A percentile compares a stretch with the other conserved stretches of the same genome.
These are phyloP conservation scores for Chlorociboria aeruginascens DNA, from an alignment of 495 filamentous ascomycete species.

Conservation along the genomic window DNA sequence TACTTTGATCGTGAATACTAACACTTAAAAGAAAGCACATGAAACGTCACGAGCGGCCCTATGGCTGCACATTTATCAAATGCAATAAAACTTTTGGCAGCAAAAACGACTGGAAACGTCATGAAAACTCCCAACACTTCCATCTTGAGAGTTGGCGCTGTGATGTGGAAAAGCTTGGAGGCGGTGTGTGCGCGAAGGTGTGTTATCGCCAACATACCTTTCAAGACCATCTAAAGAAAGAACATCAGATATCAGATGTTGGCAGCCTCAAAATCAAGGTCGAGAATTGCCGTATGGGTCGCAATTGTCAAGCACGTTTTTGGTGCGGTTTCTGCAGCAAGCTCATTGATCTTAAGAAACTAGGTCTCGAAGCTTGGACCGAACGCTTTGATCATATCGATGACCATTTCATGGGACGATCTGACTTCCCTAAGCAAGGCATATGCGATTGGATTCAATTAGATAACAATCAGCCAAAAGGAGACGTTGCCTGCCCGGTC, in stretches of 20 bases:
- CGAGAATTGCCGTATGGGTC: constrained; percentile 47
- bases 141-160: constrained; percentile 72
- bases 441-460: constrained; percentile 17
- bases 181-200: constrained; percentile 37
- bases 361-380: constrained; percentile 49
- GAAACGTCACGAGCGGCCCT: constrained; percentile 78
- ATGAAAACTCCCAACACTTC: constrained; percentile 81
- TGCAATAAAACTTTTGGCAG: constrained; percentile 78
- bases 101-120: constrained; percentile 95
- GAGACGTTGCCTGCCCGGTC: constrained; percentile 2
- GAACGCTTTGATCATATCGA: constrained; percentile 86
- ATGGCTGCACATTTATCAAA: constrained; percentile 67
- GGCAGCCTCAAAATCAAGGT: constrained; percentile 24
- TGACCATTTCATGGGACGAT: constrained; percentile 50
- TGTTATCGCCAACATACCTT: constrained; percentile 53
- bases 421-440: constrained; percentile 9
- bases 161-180: constrained; percentile 25
- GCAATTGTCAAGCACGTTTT: constrained; percentile 57
- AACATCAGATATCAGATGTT: constrained; percentile 32
- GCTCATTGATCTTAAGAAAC: constrained; percentile 42
- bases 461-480: constrained; percentile 11
- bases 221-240: constrained; percentile 42
- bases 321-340: constrained; percentile 83
- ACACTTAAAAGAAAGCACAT: constrained; percentile 60
- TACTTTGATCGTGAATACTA: constrained; percentile 3